These are phyloP conservation scores for Eragrostis tef DNA, from an alignment of 202 grass and related monocot species.

Conservation along the genomic window DNA sequence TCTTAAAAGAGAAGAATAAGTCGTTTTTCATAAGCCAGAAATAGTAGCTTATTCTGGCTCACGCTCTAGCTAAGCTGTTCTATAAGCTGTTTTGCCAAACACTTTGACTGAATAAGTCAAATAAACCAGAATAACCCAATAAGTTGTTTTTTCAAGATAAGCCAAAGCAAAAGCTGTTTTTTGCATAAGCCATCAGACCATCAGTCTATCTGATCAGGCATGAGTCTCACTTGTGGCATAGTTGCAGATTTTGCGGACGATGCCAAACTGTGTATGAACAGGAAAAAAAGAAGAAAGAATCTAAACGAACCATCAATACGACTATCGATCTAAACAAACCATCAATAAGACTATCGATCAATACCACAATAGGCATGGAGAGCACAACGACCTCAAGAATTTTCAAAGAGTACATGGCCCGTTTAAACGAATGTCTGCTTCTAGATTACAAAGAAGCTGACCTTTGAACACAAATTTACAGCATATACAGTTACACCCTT, in stretches of 20 bases:
- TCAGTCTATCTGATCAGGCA: too few relatives aligned
- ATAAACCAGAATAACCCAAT: too few relatives aligned
- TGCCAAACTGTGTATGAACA: background rate
- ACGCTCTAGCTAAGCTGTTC: too few relatives aligned
- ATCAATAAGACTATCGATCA: background rate
- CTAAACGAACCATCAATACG: background rate
- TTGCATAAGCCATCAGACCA: too few relatives aligned
- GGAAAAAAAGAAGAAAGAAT: background rate
- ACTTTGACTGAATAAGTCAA: too few relatives aligned
- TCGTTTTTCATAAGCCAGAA: too few relatives aligned
- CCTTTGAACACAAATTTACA: conserved; percentile 66
- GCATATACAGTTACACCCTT: conserved; percentile 67
- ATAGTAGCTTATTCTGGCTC: too few relatives aligned
- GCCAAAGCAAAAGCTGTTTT: too few relatives aligned
- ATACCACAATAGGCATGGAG: background rate
- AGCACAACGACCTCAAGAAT: conserved; percentile 21
- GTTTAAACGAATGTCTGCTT: conserved; percentile 27
- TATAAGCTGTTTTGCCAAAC: too few relatives aligned
- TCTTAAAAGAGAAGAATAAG: too few relatives aligned
- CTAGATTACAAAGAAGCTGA: conserved; percentile 45
- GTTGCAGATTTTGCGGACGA: background rate
- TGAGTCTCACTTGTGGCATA: background rate
- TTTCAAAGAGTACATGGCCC: conserved; percentile 23
- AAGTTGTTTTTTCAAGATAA: too few relatives aligned
- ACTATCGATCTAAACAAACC: background rate